Evolutionary conservation across 2,329 filamentous ascomycete species (phyloP), one percentile per base, ranked within the genome.

Genomic region (Fusarium circinatum): DNA sequence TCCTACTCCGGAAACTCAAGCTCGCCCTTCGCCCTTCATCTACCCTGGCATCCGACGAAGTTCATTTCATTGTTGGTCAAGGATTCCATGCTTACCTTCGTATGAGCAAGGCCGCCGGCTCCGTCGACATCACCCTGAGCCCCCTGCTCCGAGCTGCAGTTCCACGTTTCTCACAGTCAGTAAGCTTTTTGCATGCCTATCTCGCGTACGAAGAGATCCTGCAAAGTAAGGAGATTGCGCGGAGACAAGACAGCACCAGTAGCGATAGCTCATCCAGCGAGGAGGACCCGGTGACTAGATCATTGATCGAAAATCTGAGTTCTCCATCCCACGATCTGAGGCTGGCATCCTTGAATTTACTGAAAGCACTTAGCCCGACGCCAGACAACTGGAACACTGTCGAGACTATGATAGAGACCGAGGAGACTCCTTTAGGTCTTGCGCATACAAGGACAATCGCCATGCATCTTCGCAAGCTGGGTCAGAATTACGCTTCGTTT

Each of bases 401-500:
- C 24, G 79, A 83, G 6, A 79, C 90, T 12, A 96, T 97, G 83
- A 87, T 95, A 22, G 89, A 94, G 71, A 90, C 95, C 22, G 95
- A 98, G 80, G 89, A 94, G 71, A 94, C 92, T 11, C 91, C 94
- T 0, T 83, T 97, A n/a, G 90, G 89, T 52, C 86, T 98, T 8
- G 90, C 95, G 64, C 94, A 92, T 56, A 89, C 91, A 57, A 90
- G 96, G 63, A 90, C 90, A 24, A 89, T 98, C 39, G 92, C 94
- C 5, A 97, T 98, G 89, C 91, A 96, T 71, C 88, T 98, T 61
- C 92, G 96, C 52, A 95, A 94, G 78, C 87, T 98, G 48, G 86
- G 92, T 20, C 84, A 87, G 61, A 83, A 83, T 36, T 97, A 96
- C 79, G 83, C 88, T 11, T 85, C 88, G 30, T 79, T 92, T 15